Conservation (phyloP, 164 flowering plant genomes). For the Saururus chinensis region DNA sequence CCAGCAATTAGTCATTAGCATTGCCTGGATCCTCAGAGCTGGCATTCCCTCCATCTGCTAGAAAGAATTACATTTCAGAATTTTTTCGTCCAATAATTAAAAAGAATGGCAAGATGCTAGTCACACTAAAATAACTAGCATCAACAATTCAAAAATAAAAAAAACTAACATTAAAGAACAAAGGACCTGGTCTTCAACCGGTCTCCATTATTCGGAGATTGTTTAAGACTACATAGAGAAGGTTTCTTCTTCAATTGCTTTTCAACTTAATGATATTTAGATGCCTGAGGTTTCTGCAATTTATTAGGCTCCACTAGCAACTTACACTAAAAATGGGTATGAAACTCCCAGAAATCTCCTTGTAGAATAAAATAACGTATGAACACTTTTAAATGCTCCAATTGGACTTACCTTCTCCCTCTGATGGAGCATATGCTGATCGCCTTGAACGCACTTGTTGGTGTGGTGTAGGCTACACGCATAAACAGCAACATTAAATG, state of each 20-base stretch:
- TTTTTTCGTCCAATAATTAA: not conserved
- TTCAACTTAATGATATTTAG: too few relatives aligned
- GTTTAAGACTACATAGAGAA: not conserved
- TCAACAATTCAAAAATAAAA: too few relatives aligned
- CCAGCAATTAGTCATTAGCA: conserved; percentile 4
- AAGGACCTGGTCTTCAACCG: not conserved
- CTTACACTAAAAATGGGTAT: not conserved
- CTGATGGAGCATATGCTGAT: conserved; percentile 61
- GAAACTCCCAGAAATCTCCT: too few relatives aligned
- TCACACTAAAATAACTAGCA: too few relatives aligned
- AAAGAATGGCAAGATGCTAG: too few relatives aligned
- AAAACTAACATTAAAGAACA: not conserved
- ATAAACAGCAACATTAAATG: not conserved
- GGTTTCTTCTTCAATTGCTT: too few relatives aligned
- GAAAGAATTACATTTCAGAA: not conserved
- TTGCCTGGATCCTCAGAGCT: conserved; percentile 46
- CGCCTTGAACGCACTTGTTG: conserved; percentile 66
- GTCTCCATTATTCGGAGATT: not conserved
- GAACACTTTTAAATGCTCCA: not conserved
- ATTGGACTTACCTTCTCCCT: conserved; percentile 19
- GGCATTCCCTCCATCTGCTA: conserved; percentile 36
- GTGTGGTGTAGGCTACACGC: conserved; percentile 55
- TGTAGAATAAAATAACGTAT: too few relatives aligned
- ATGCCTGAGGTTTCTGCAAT: too few relatives aligned
- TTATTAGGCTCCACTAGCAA: too few relatives aligned